Percentiles rank a stretch among this genome's conserved stretches.
These are phyloP conservation scores for Cenchrus fungigraminus DNA, from an alignment of 176 grass and related monocot species.

Conservation along the genomic window DNA sequence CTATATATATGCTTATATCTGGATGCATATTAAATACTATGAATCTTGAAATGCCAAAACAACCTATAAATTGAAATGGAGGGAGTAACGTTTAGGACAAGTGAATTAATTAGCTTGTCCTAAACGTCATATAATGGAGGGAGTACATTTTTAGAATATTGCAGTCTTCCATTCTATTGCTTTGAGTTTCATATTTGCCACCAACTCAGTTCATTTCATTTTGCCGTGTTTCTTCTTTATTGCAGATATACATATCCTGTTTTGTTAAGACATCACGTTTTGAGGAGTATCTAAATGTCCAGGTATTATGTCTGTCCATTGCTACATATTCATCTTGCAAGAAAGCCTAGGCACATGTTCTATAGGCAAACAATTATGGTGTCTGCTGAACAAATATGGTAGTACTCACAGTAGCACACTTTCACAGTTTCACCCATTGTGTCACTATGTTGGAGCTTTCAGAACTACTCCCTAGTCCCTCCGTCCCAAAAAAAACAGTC, in stretches of 20 bases:
- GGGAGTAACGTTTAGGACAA: too few relatives aligned
- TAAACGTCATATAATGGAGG: not conserved
- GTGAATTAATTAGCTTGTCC: too few relatives aligned
- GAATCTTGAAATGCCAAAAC: too few relatives aligned
- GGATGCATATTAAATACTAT: too few relatives aligned
- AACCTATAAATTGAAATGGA: too few relatives aligned
- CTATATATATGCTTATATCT: too few relatives aligned
- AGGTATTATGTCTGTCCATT: constrained; percentile 54
- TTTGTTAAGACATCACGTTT: constrained; percentile 96
- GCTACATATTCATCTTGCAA: constrained; percentile 20
- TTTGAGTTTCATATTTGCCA: constrained; percentile 24
- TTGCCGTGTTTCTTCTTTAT: constrained; percentile 41
- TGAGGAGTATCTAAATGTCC: constrained; percentile 93
- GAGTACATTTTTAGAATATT: constrained; percentile 5
- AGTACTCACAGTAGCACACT: not conserved
- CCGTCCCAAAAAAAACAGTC: too few relatives aligned
- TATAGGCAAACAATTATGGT: not conserved
- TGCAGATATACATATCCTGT: constrained; percentile 84
- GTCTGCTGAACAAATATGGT: constrained; percentile 20
- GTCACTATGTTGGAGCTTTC: not conserved
- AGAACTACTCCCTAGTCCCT: not conserved
- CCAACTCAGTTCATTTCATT: constrained; percentile 29
- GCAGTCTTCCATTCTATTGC: not conserved
- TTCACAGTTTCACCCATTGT: not conserved
- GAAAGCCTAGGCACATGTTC: constrained; percentile 27